Evolutionary conservation across 2,329 filamentous ascomycete genomes (phyloP), one percentile per base, ranked within the genome.

Genomic region (Alternaria panax): DNA sequence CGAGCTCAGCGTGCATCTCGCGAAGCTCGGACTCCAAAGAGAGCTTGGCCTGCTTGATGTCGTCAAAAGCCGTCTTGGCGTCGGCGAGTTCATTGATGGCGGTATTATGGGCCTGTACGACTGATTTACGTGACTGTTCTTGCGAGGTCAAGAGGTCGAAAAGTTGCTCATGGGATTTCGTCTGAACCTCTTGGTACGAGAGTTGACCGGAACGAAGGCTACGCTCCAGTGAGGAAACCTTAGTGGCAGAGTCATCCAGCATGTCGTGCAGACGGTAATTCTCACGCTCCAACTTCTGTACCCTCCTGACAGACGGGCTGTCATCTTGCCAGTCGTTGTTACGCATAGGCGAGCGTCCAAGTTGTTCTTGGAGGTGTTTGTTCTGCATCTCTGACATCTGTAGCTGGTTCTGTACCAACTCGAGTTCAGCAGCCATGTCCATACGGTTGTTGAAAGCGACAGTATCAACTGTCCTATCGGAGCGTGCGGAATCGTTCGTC

Each of bases 371-470:
- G 6, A 98, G 86, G 72, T 98, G 93, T 32, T 91, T 89, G 78
- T 97, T 97, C 70, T 96, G 92, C 92, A 98, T 97, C 78, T 97
- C 91, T 5, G 91, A 89, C 76, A 98, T 87, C 74, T 98, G 94
- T 51, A 98, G 86, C 75, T 97, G 92, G 75, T 96, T 97, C 75
- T 97, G 94, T 25, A 97, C 85, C 77, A 96, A 89, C 75, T 98
- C 94, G 12, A 97, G 84, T 71, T 98, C 93, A 4, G 92, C 87
- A 72, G 93, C 95, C 60, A 96, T 83, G 74, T 98, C 94, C 89
- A 96, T 94, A 38, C 90, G 89, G 72, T 90, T 92, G 80, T 95
- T 94, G 79, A 92, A 92, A 66, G 89, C 90, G 41, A 93, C 82
- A 16, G 92, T 91, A 75, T 97, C 94, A 24, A 90, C 87, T 0